A percentile compares a stretch with the other conserved stretches of the same genome.
Evolutionary conservation across 2,329 filamentous ascomycete genomes (phyloP).

Genomic region (Clarireedia homoeocarpa): DNA sequence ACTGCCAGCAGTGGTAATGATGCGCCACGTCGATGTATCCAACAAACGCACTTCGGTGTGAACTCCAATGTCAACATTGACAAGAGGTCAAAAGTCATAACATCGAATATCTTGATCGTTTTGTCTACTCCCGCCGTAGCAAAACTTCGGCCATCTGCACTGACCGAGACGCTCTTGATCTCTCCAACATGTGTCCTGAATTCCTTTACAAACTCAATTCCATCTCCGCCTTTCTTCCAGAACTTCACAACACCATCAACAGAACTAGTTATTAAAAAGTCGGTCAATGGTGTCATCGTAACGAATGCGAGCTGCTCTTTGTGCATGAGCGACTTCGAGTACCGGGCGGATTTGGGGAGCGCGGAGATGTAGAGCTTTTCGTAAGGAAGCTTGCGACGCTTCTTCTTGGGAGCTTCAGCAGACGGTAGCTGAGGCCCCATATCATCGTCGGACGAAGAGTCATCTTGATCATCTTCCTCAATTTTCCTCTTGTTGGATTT

Average conservation of each 20-base stretch:
- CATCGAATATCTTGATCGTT: slow-evolving; percentile 73
- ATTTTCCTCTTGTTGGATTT: slow-evolving; percentile 45
- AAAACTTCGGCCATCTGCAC: slow-evolving; percentile 86
- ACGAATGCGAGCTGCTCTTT: slow-evolving; percentile 87
- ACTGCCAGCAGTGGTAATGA: slow-evolving; percentile 80
- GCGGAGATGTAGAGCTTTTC: slow-evolving; percentile 93
- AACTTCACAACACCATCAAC: slow-evolving; percentile 97
- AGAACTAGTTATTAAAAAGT: slow-evolving; percentile 92
- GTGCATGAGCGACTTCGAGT: slow-evolving; percentile 97
- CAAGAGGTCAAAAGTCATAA: slow-evolving; percentile 81
- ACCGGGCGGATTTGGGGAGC: slow-evolving; percentile 70
- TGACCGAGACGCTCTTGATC: slow-evolving; percentile 75
- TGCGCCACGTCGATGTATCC: slow-evolving; percentile 84
- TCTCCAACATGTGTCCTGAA: slow-evolving; percentile 86
- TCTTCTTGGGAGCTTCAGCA: slow-evolving; percentile 74
- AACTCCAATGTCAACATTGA: slow-evolving; percentile 74
- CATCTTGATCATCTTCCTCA: slow-evolving; percentile 14
- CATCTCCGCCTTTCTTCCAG: slow-evolving; percentile 90
- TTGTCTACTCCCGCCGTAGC: slow-evolving; percentile 77
- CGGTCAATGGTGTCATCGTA: slow-evolving; percentile 81
- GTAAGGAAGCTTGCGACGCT: slow-evolving; percentile 81
- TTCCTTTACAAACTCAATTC: slow-evolving; percentile 97
- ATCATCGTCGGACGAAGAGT: slow-evolving; percentile 72
- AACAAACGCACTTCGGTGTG: slow-evolving; percentile 73
- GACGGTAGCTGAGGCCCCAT: slow-evolving; percentile 89